Percentiles rank a stretch among this genome's conserved stretches.
Evolutionary conservation across 1,139 yeast genomes (phyloP).

Genomic region (Saccharomyces hybrid): DNA sequence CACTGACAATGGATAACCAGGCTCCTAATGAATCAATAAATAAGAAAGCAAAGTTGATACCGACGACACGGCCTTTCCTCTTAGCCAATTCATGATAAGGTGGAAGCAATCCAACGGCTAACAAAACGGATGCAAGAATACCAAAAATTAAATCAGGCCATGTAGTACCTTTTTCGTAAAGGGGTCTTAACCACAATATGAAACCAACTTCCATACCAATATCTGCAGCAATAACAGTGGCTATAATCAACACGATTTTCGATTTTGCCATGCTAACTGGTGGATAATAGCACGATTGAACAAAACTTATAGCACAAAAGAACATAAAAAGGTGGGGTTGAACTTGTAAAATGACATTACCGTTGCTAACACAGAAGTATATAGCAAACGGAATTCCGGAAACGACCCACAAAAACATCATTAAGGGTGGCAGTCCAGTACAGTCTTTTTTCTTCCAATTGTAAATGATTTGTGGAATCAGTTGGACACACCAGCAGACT

Average conservation of each 20-base stretch:
- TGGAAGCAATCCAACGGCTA: constrained; percentile 75
- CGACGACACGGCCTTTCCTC: constrained; percentile 75
- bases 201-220: constrained; percentile 64
- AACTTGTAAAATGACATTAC: constrained; percentile 67
- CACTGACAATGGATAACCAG: constrained; percentile 58
- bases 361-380: constrained; percentile 64
- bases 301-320: constrained; percentile 61
- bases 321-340: constrained; percentile 82
- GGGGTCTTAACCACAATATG: constrained; percentile 59
- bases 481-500: constrained; percentile 82
- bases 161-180: constrained; percentile 41
- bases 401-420: constrained; percentile 79
- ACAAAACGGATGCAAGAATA: constrained; percentile 62
- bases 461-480: constrained; percentile 72
- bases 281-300: constrained; percentile 74
- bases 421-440: constrained; percentile 73
- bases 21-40: constrained; percentile 79
- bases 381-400: constrained; percentile 80
- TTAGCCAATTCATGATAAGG: constrained; percentile 81
- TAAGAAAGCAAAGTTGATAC: constrained; percentile 77
- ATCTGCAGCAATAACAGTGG: constrained; percentile 37
- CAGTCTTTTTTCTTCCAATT: constrained; percentile 72
- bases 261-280: constrained; percentile 42
- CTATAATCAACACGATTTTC: constrained; percentile 36
- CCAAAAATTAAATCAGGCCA: constrained; percentile 85